Evolutionary conservation across 179 eudicot species (phyloP), one percentile per base, ranked within the genome.

Genomic region (Beta corolliflora): DNA sequence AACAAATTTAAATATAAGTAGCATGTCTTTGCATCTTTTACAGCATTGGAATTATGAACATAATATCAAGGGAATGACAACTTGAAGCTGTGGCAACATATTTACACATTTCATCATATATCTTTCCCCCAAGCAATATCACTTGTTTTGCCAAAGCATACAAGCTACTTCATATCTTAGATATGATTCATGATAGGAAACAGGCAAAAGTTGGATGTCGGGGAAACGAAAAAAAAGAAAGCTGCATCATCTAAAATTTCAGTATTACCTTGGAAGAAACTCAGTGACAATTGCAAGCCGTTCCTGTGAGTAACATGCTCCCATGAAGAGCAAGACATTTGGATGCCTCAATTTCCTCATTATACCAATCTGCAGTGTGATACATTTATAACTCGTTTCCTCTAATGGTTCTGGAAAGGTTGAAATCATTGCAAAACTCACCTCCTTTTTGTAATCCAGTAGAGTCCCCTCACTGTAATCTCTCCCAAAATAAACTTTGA

Each of bases 331-430:
- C 87, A 93, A 77, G 58, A 93, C 95, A 83, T 93, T 93, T 75
- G 97, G 97, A 86, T 93, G 97, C 75, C 97, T 87, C 59, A 93
- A 82, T 81, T 85, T 89, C 78, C 90, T 87, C 95, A 93, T 93
- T 69, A 92, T 89, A 75, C 86, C 81, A 81, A 93, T 89, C 97
- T 93, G 89, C 76, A 77, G 65, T 54, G 31, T 41, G 55, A 45
- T 44, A 73, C 29, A 79, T 23, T 11, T 60, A 60, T 66, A 61
- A 31, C 74, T 66, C 36, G 0, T 75, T 56, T 79, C 73, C 2
- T 69, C 56, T 64, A 18, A n/a, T 53, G 53, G 56, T 48, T 63
- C 9, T 45, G 31, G 69, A 59, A 68, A 67, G 36, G 31, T 18
- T 45, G 25, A 58, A 44, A 55, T 58, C 31, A 18, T 23, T 65